phyloP scores from a whole-genome alignment of 352 stramenopile species.

The Globisporangium mamillatum region DNA sequence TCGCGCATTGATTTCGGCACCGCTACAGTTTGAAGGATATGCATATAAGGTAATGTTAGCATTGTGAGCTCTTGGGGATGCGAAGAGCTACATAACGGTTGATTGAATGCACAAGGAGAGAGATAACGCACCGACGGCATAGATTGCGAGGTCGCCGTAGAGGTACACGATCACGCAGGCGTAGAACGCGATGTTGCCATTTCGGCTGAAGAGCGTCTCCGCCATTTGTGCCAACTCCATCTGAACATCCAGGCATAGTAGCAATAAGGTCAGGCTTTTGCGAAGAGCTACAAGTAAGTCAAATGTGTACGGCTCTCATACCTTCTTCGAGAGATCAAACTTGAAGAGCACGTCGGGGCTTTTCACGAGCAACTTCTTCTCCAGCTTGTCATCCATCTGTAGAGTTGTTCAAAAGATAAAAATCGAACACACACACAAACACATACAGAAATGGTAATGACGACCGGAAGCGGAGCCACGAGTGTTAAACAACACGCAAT shows the following conservation, averaged over 20 bases:
- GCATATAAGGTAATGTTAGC: not conserved
- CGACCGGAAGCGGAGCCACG: conserved; percentile 3
- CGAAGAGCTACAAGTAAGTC: not conserved
- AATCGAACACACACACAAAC: conserved; percentile 7
- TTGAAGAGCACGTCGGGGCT: conserved; percentile 34
- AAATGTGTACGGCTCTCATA: conserved; percentile 7
- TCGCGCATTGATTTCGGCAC: conserved; percentile 86
- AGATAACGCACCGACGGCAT: conserved; percentile 70
- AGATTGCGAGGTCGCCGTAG: conserved; percentile 86
- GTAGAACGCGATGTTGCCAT: conserved; percentile 77
- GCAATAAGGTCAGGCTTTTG: not conserved
- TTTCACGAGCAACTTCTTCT: conserved; percentile 43
- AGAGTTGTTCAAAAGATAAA: not conserved
- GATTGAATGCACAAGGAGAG: not conserved
- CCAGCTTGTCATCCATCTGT: conserved; percentile 55
- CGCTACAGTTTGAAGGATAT: conserved; percentile 28
- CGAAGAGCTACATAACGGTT: not conserved
- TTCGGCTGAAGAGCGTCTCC: conserved; percentile 64
- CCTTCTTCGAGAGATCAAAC: conserved; percentile 80
- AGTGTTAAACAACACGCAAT: conserved; percentile 1
- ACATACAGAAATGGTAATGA: conserved; percentile 1
- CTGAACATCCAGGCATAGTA: conserved; percentile 22
- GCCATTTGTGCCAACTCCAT: conserved; percentile 86
- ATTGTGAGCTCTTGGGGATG: not conserved
- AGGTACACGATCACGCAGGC: conserved; percentile 79